Conservation (phyloP, 1,139 yeast genomes). For the Saccharomyces hybrid region DNA sequence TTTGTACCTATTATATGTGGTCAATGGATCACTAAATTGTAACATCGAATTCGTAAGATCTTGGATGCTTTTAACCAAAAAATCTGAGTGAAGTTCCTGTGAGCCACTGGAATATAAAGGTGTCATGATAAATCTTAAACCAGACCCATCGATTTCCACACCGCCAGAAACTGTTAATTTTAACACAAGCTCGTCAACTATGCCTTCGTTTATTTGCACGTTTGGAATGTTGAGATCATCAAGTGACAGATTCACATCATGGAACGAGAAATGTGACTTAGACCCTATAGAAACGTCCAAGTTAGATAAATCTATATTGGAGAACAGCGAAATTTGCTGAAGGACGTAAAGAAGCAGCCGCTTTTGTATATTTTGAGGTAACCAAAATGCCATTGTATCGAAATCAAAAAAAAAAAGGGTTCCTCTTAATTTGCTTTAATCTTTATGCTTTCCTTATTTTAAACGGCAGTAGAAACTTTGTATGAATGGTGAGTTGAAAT, state of each 20-base stretch:
- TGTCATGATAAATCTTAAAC: conserved; percentile 49
- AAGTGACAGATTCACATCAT: conserved; percentile 63
- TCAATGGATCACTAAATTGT: conserved; percentile 27
- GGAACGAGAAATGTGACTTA: conserved; percentile 45
- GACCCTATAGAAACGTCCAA: conserved; percentile 69
- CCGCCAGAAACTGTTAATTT: conserved; percentile 55
- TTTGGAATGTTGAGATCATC: conserved; percentile 69
- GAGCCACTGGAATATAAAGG: neutral
- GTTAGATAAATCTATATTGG: conserved; percentile 73
- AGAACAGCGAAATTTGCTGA: conserved; percentile 74
- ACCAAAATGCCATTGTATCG: conserved; percentile 57
- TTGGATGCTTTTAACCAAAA: conserved; percentile 57
- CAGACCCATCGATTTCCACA: conserved; percentile 51
- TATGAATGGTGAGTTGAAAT: neutral
- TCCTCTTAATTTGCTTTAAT: neutral
- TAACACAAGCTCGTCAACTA: conserved; percentile 45
- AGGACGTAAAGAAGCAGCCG: conserved; percentile 70
- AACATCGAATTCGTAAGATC: conserved; percentile 58
- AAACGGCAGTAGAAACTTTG: neutral
- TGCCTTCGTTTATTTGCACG: conserved; percentile 55
- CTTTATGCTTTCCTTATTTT: neutral
- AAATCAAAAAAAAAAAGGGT: neutral
- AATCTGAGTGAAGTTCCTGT: conserved; percentile 7
- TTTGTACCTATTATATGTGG: conserved; percentile 7
- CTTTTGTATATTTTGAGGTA: conserved; percentile 77